Evolutionary conservation across 1,139 yeast genomes (phyloP).

Genomic region (Taphrina communis): DNA sequence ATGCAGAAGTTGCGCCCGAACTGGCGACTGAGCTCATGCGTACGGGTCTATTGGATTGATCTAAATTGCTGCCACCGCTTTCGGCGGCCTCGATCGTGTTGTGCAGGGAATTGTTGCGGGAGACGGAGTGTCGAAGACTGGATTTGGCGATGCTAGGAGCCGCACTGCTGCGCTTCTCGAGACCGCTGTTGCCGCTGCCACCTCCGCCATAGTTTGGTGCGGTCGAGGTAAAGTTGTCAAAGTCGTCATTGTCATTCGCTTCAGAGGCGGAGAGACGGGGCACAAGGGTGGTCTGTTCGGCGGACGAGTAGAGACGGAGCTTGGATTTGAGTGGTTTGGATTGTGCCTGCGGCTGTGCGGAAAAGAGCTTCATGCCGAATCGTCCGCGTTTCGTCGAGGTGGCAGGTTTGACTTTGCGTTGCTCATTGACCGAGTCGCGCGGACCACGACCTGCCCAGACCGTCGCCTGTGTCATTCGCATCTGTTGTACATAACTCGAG

Average conservation of each 20-base stretch:
- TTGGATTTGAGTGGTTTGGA: constrained; percentile 23
- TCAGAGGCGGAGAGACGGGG: constrained; percentile 44
- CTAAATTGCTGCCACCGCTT: background rate
- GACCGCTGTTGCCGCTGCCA: background rate
- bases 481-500: constrained; percentile 38
- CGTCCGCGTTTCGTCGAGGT: constrained; percentile 26
- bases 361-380: constrained; percentile 37
- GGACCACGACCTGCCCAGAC: constrained; percentile 44
- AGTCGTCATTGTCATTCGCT: constrained; percentile 41
- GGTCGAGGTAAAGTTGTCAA: constrained; percentile 26
- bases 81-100: constrained; percentile 26
- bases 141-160: constrained; percentile 36
- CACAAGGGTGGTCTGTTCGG: constrained; percentile 43
- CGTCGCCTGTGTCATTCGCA: constrained; percentile 42
- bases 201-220: constrained; percentile 1
- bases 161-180: constrained; percentile 13
- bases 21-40: constrained; percentile 21
- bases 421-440: constrained; percentile 33
- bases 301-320: constrained; percentile 39
- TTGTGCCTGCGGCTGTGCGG: constrained; percentile 4
- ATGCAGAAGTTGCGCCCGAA: constrained; percentile 11
- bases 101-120: constrained; percentile 33
- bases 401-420: constrained; percentile 22
- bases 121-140: constrained; percentile 13
- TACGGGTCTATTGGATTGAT: constrained; percentile 9